Conservation (phyloP, 768 basidiomycete species). For the Rhizopogon sp. region DNA sequence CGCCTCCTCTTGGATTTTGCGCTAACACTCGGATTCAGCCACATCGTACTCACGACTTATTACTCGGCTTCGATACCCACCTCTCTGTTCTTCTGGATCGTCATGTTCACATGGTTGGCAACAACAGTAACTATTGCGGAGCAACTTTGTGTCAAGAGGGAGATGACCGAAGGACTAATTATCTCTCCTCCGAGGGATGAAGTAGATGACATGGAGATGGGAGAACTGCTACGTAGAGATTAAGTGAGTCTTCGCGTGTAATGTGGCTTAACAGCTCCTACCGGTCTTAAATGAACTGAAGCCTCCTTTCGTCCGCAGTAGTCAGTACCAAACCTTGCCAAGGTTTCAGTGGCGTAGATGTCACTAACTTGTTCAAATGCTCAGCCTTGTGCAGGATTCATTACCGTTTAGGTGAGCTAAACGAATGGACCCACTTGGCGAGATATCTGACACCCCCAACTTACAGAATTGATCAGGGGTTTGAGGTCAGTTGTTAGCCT, state of each 20-base stretch:
- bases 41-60: slow-evolving; percentile 91
- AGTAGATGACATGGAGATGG: slow-evolving; percentile 52
- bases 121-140: slow-evolving; percentile 79
- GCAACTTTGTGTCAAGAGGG: slow-evolving; percentile 85
- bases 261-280: background rate
- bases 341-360: background rate
- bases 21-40: slow-evolving; percentile 85
- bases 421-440: background rate
- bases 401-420: background rate
- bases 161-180: slow-evolving; percentile 81
- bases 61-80: slow-evolving; percentile 65
- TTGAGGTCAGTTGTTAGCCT: background rate
- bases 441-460: background rate
- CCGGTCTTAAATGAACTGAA: background rate
- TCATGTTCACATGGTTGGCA: slow-evolving; percentile 67
- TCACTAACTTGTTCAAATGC: background rate
- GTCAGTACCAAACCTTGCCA: background rate
- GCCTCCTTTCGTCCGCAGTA: background rate
- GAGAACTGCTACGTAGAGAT: slow-evolving; percentile 47
- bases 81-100: slow-evolving; percentile 89
- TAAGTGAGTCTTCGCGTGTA: slow-evolving; percentile 39
- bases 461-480: background rate
- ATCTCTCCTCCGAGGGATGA: slow-evolving; percentile 42
- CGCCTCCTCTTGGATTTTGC: slow-evolving; percentile 94
- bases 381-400: background rate